These are phyloP conservation scores for Hymenoscyphus linearis DNA, from an alignment of 2,329 filamentous ascomycete species.

Conservation along the genomic window DNA sequence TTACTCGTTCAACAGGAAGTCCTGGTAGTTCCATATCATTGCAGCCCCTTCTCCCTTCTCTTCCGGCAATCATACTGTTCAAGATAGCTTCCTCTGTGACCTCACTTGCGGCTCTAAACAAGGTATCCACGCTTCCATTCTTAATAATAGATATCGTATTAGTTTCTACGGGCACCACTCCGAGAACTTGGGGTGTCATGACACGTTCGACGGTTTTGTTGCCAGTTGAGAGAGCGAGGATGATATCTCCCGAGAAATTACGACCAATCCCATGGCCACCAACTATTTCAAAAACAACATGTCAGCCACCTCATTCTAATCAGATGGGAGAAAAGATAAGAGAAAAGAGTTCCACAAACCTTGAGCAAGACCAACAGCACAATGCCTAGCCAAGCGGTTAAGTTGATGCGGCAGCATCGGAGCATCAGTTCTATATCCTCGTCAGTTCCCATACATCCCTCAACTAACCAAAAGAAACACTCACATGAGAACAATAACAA, in stretches of 20 bases:
- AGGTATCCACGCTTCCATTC: slow-evolving; percentile 53
- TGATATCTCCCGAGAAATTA: slow-evolving; percentile 61
- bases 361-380: slow-evolving; percentile 53
- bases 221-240: slow-evolving; percentile 61
- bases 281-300: slow-evolving; percentile 32
- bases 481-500: slow-evolving; percentile 51
- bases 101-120: slow-evolving; percentile 58
- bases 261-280: slow-evolving; percentile 50
- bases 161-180: slow-evolving; percentile 32
- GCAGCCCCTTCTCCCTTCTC: slow-evolving; percentile 52
- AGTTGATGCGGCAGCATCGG: slow-evolving; percentile 54
- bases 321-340: no score
- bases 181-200: slow-evolving; percentile 25
- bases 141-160: slow-evolving; percentile 47
- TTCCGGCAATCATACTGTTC: slow-evolving; percentile 54
- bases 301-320: background rate
- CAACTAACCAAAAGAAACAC: background rate
- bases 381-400: slow-evolving; percentile 52
- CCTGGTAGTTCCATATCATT: slow-evolving; percentile 45
- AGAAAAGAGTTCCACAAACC: background rate
- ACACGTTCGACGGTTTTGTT: slow-evolving; percentile 33
- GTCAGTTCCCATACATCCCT: slow-evolving; percentile 6
- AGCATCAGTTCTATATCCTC: slow-evolving; percentile 43
- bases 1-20: slow-evolving; percentile 38
- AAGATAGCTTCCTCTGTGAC: slow-evolving; percentile 61